phyloP scores from a whole-genome alignment of 2,329 filamentous ascomycete species.

The Cercospora zeina region DNA sequence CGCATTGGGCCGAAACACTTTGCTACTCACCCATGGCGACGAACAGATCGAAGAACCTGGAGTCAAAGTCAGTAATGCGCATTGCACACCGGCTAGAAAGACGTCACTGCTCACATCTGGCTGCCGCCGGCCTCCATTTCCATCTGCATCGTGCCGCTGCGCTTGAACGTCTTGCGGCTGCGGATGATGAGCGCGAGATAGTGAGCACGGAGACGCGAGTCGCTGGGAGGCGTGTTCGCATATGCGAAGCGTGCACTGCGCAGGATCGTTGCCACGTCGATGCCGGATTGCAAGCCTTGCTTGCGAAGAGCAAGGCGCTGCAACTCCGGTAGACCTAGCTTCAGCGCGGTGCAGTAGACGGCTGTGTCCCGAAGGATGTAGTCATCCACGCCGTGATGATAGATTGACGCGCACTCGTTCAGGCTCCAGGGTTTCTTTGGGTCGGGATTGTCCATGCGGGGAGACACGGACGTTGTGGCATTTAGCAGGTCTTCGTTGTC shows the following conservation, averaged over 20 bases:
- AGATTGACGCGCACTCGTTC: constrained; percentile 70
- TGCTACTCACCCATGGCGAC: constrained; percentile 58
- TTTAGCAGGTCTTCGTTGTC: constrained; percentile 50
- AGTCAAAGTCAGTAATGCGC: background rate
- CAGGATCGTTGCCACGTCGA: constrained; percentile 88
- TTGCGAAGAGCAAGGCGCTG: constrained; percentile 89
- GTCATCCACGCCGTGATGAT: constrained; percentile 70
- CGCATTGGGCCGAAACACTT: background rate
- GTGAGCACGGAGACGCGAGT: constrained; percentile 90
- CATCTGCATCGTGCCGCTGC: constrained; percentile 96
- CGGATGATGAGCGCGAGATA: constrained; percentile 97
- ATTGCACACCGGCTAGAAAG: background rate
- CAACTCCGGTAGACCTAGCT: constrained; percentile 87
- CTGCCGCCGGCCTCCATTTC: constrained; percentile 89
- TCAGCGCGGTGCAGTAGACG: constrained; percentile 89
- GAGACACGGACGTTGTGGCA: constrained; percentile 50
- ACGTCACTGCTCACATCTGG: constrained; percentile 58
- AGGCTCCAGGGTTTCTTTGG: constrained; percentile 50
- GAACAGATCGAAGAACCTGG: constrained; percentile 87
- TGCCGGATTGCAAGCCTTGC: constrained; percentile 89
- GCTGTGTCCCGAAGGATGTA: constrained; percentile 87
- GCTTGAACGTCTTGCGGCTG: constrained; percentile 96
- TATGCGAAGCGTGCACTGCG: constrained; percentile 93
- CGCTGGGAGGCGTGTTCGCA: constrained; percentile 87
- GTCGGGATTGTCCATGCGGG: constrained; percentile 49